phyloP scores from a whole-genome alignment of 768 basidiomycete species.

The Infundibulicybe gibba region DNA sequence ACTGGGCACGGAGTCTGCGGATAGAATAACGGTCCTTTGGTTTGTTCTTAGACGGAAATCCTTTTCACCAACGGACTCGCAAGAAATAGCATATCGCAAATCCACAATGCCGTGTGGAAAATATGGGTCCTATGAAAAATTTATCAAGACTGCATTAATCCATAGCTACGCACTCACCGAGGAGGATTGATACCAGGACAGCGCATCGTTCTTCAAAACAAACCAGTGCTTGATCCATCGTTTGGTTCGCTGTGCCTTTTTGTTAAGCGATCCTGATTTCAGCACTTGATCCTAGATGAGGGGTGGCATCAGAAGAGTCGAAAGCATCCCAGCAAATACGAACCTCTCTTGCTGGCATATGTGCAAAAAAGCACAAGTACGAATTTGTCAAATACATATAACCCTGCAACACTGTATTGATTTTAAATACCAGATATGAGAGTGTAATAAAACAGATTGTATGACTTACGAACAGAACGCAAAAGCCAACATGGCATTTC shows the following conservation, averaged over 20 bases:
- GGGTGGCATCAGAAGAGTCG: conserved; percentile 1
- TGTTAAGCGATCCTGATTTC: conserved; percentile 87
- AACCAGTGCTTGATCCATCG: conserved; percentile 97
- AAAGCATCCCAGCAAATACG: conserved; percentile 8
- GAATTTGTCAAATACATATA: conserved; percentile 96
- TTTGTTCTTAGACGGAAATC: conserved; percentile 84
- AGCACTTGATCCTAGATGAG: conserved; percentile 76
- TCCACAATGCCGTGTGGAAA: conserved; percentile 97
- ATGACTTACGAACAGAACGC: conserved; percentile 74
- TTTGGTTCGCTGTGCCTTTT: conserved; percentile 86
- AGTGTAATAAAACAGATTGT: background rate
- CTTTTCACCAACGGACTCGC: conserved; percentile 75
- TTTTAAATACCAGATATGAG: background rate
- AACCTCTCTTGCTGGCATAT: conserved; percentile 89
- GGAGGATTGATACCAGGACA: conserved; percentile 96
- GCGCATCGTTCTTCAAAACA: conserved; percentile 89
- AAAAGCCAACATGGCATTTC: conserved; percentile 96
- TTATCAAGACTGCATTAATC: conserved; percentile 3
- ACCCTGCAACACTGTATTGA: conserved; percentile 85
- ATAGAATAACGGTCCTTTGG: conserved; percentile 67
- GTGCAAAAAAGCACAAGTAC: conserved; percentile 95
- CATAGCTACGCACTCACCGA: conserved; percentile 45
- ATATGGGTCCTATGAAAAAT: conserved; percentile 79
- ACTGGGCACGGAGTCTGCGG: conserved; percentile 77
- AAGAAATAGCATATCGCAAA: conserved; percentile 87